Evolutionary conservation across 352 stramenopile genomes (phyloP).

Genomic region (Globisporangium apiculatum): DNA sequence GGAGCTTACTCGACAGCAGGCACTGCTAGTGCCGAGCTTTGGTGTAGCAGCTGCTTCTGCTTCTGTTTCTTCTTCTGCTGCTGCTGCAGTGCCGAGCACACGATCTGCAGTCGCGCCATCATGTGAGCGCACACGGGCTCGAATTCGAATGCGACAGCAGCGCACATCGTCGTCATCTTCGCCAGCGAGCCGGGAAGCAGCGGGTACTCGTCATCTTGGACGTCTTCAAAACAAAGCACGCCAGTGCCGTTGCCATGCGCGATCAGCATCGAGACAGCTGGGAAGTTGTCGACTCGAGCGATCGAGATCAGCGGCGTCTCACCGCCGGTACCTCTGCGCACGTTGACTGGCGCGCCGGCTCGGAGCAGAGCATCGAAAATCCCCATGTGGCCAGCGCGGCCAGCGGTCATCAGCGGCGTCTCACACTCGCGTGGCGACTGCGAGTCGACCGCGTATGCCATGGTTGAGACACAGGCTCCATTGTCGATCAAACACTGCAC

Average conservation of each 20-base stretch:
- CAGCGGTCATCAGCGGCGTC: too few relatives aligned
- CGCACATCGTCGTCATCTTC: neutral
- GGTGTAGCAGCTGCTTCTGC: neutral
- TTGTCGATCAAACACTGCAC: neutral
- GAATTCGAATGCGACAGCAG: neutral
- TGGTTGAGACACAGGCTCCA: neutral
- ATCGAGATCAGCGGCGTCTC: slow-evolving; percentile 1
- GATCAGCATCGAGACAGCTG: neutral
- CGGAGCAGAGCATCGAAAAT: neutral
- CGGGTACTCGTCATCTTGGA: neutral
- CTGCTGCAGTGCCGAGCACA: neutral
- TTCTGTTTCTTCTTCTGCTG: neutral
- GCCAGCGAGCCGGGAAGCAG: neutral
- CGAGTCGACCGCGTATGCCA: neutral
- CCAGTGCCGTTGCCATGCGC: too few relatives aligned
- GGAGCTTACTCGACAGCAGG: too few relatives aligned
- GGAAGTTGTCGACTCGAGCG: neutral
- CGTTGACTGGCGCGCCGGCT: slow-evolving; percentile 1
- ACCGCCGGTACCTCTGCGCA: neutral
- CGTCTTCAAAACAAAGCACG: neutral
- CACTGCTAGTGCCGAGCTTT: neutral
- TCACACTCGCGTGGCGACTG: neutral
- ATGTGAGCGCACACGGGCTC: neutral
- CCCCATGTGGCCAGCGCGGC: neutral
- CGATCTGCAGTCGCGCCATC: neutral